Percentiles rank a stretch among this genome's conserved stretches.
Conservation (phyloP, 768 basidiomycete genomes). For the Leucocoprinus leucothites region DNA sequence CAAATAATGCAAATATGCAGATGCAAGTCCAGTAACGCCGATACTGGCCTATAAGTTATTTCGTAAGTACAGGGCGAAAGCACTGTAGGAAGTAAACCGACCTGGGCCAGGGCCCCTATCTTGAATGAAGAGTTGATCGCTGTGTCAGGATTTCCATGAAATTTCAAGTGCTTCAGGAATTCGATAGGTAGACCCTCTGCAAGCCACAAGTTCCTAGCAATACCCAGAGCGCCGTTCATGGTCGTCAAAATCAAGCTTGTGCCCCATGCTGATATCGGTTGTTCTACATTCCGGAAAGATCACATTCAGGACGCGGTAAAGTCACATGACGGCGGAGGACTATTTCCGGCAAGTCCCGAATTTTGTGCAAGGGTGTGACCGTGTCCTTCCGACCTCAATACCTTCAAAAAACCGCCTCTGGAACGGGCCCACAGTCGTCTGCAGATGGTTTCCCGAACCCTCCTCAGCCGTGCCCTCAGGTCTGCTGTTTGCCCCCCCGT, state of each 20-base stretch:
- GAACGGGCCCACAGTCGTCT: constrained; percentile 4
- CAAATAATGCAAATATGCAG: constrained; percentile 46
- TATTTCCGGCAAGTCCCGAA: constrained; percentile 26
- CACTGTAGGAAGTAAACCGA: constrained; percentile 18
- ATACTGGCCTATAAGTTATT: constrained; percentile 34
- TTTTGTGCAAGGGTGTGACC: constrained; percentile 18
- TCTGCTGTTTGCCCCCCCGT: constrained; percentile 39
- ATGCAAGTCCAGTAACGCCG: constrained; percentile 50
- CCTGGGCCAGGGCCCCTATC: constrained; percentile 53
- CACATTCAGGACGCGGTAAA: too few relatives aligned
- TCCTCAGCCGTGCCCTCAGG: constrained; percentile 41
- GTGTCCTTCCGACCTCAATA: constrained; percentile 29
- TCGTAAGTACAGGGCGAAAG: neutral
- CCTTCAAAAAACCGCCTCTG: constrained; percentile 27
- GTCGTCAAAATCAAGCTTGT: neutral
- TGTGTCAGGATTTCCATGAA: constrained; percentile 37
- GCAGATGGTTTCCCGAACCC: constrained; percentile 37
- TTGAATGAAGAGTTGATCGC: constrained; percentile 53
- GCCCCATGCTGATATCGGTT: too few relatives aligned
- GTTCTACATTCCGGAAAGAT: too few relatives aligned
- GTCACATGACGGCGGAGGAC: constrained; percentile 16
- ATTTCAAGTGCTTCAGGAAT: constrained; percentile 31
- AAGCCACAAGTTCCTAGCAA: constrained; percentile 35
- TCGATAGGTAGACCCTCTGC: constrained; percentile 34
- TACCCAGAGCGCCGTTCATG: constrained; percentile 10